A percentile compares a stretch with the other conserved stretches of the same genome.
Evolutionary conservation across 345 rosid genomes (phyloP).

Genomic region (Boechera stricta): DNA sequence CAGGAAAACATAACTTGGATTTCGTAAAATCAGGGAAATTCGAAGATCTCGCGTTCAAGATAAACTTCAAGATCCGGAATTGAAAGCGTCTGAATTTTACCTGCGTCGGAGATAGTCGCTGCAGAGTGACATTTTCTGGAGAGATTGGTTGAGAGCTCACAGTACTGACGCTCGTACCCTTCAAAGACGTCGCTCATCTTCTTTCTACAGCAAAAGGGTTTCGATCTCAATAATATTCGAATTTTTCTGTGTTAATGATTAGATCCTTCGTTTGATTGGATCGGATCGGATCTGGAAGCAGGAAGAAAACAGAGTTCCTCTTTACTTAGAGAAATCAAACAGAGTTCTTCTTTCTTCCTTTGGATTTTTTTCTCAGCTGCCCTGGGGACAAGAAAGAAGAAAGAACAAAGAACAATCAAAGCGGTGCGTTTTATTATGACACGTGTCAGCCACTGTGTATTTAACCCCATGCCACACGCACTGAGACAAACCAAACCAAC

Average conservation of each 20-base stretch:
- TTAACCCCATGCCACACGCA: too few relatives aligned
- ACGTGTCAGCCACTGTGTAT: too few relatives aligned
- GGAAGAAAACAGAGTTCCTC: not conserved
- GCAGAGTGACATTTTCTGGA: conserved; percentile 74
- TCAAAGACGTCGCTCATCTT: conserved; percentile 86
- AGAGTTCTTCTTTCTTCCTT: not conserved
- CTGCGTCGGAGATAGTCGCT: conserved; percentile 60
- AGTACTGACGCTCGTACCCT: conserved; percentile 92
- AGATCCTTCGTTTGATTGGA: not conserved
- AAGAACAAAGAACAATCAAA: too few relatives aligned
- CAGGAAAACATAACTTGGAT: not conserved
- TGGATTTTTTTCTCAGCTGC: not conserved
- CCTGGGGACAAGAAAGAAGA: not conserved
- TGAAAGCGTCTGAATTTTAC: conserved; percentile 27
- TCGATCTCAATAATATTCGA: not conserved
- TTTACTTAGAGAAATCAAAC: not conserved
- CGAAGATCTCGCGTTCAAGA: not conserved
- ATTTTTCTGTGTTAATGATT: too few relatives aligned
- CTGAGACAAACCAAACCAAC: too few relatives aligned
- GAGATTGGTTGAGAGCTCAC: conserved; percentile 88
- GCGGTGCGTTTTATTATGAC: too few relatives aligned
- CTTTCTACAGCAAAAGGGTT: too few relatives aligned
- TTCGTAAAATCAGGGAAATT: not conserved
- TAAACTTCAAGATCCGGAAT: not conserved
- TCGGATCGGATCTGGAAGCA: conserved; percentile 23